A percentile compares a stretch with the other conserved stretches of the same genome.
phyloP scores from a whole-genome alignment of 352 stramenopile species.

The Globisporangium nagaii region DNA sequence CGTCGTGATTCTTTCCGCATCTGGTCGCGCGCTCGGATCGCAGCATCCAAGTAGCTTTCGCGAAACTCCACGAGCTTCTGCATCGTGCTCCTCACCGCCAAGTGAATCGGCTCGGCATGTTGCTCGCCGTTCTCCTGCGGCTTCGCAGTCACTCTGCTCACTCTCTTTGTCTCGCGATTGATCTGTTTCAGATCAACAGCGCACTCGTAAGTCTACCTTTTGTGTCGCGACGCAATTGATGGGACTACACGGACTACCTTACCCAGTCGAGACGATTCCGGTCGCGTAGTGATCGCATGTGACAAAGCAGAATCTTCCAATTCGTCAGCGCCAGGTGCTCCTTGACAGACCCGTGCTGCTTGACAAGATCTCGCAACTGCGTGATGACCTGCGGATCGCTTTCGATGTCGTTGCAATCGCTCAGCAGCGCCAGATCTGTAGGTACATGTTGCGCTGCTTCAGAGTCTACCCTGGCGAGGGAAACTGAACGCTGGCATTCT shows the following conservation, averaged over 20 bases:
- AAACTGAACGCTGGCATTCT: not conserved
- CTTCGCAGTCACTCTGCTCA: not conserved
- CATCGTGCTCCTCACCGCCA: constrained; percentile 30
- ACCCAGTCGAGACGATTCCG: constrained; percentile 42
- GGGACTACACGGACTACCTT: no score
- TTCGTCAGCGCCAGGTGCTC: constrained; percentile 20
- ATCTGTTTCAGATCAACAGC: constrained; percentile 6
- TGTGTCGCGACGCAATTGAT: no score
- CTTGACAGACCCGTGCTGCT: constrained; percentile 23
- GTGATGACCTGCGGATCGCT: constrained; percentile 41
- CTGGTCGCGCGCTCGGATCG: constrained; percentile 18
- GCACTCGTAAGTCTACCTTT: not conserved
- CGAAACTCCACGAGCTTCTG: constrained; percentile 33
- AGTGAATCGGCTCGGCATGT: not conserved
- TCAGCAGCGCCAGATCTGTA: not conserved
- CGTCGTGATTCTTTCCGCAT: constrained; percentile 24
- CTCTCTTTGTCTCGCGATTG: constrained; percentile 9
- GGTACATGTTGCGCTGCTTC: not conserved
- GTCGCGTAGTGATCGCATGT: constrained; percentile 16
- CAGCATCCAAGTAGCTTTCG: constrained; percentile 23
- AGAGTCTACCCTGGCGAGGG: not conserved
- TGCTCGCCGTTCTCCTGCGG: not conserved
- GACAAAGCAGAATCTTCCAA: constrained; percentile 44
- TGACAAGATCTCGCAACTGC: constrained; percentile 40
- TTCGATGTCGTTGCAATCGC: constrained; percentile 11